phyloP scores from a whole-genome alignment of 495 filamentous ascomycete species.

The Tuber magnatum region DNA sequence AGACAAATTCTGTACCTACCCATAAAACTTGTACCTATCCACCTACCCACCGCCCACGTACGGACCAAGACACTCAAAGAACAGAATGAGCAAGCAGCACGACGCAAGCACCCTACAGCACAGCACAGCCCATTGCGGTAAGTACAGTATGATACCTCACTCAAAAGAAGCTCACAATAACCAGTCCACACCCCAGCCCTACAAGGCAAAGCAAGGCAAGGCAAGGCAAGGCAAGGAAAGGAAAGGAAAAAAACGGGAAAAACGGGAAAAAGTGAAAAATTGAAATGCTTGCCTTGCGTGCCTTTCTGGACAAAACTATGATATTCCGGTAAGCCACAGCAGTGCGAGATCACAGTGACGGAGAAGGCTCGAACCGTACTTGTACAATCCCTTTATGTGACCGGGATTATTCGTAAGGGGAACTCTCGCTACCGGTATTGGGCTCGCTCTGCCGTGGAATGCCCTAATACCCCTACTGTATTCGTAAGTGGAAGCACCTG shows the following conservation, averaged over 20 bases:
- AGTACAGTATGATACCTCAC: not conserved
- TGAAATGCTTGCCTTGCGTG: too few species aligned
- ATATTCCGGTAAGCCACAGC: not conserved
- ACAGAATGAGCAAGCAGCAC: not conserved
- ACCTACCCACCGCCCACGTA: not conserved
- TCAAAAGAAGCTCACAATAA: not conserved
- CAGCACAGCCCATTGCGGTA: not conserved
- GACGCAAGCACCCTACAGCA: not conserved
- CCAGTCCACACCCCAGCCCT: not conserved
- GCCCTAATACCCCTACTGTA: not conserved
- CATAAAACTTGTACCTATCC: not conserved
- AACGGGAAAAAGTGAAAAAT: too few species aligned
- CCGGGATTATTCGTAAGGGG: not conserved
- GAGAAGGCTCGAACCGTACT: not conserved
- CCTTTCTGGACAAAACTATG: not conserved
- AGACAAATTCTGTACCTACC: not conserved
- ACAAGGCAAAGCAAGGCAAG: not conserved
- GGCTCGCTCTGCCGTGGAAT: not conserved
- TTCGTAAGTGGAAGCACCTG: not conserved
- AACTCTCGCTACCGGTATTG: not conserved
- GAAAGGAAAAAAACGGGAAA: not conserved
- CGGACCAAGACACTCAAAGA: not conserved
- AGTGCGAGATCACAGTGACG: not conserved
- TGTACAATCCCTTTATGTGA: not conserved
- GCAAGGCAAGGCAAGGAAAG: not conserved